phyloP scores from a whole-genome alignment of 2,329 filamentous ascomycete species.

The Fusarium metavorans region DNA sequence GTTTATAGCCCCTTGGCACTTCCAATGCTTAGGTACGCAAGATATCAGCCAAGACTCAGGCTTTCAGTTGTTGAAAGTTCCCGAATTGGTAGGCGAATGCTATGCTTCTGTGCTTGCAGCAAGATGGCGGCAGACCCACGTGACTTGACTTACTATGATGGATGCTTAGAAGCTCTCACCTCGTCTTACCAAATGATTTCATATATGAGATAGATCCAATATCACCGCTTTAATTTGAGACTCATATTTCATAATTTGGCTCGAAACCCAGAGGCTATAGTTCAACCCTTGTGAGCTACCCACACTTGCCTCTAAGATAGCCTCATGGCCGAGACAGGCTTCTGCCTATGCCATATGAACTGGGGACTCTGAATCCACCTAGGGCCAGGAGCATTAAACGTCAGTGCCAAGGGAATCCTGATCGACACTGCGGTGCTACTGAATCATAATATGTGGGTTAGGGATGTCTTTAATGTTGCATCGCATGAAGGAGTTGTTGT shows the following conservation, averaged over 20 bases:
- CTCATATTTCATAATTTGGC: not conserved
- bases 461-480: constrained; percentile 1
- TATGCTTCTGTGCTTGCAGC: not conserved
- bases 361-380: not conserved
- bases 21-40: not conserved
- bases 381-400: not conserved
- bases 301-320: not conserved
- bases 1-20: not conserved
- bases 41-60: not conserved
- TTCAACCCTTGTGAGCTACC: not conserved
- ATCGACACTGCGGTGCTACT: not conserved
- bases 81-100: not conserved
- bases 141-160: not conserved
- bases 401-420: not conserved
- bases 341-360: not conserved
- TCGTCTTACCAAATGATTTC: not conserved
- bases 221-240: not conserved
- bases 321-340: not conserved
- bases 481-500: not conserved
- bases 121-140: not conserved
- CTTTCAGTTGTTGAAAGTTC: not conserved
- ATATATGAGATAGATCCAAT: not conserved
- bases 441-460: not conserved
- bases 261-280: not conserved
- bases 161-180: not conserved